A percentile compares a stretch with the other conserved stretches of the same genome.
phyloP scores from a whole-genome alignment of 1,284 basidiomycete genomes.

The Malassezia sp. region DNA sequence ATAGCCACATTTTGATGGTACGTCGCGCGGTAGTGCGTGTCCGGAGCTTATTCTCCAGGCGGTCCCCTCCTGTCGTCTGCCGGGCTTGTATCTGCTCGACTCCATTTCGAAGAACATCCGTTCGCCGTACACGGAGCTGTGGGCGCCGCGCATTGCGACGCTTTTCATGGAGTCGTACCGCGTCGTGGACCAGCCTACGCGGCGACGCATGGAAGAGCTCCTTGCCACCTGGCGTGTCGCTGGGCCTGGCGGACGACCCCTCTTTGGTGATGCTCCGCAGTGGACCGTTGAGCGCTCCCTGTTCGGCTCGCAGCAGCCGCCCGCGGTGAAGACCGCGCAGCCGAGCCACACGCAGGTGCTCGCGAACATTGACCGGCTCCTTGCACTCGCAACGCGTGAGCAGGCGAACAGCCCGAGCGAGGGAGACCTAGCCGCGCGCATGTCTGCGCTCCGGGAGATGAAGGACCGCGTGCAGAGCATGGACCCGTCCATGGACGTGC shows the following conservation, averaged over 20 bases:
- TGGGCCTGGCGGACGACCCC: slow-evolving; percentile 23
- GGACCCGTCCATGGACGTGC: slow-evolving; percentile 66
- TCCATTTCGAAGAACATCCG: slow-evolving; percentile 56
- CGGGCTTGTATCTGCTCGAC: slow-evolving; percentile 86
- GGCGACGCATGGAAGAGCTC: slow-evolving; percentile 42
- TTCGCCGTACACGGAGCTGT: slow-evolving; percentile 36
- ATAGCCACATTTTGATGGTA: slow-evolving; percentile 65
- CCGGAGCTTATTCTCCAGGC: slow-evolving; percentile 10
- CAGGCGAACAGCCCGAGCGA: slow-evolving; percentile 24
- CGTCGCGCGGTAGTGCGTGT: slow-evolving; percentile 34
- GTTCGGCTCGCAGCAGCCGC: slow-evolving; percentile 33
- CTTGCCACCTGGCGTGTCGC: slow-evolving; percentile 39
- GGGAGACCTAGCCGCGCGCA: slow-evolving; percentile 17
- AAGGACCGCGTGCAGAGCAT: slow-evolving; percentile 61
- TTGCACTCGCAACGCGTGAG: slow-evolving; percentile 28
- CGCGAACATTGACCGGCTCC: slow-evolving; percentile 32
- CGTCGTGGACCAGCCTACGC: slow-evolving; percentile 38
- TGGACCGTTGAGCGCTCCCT: slow-evolving; percentile 35
- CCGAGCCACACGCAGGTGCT: slow-evolving; percentile 24
- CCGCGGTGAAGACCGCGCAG: slow-evolving; percentile 10
- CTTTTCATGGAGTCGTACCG: slow-evolving; percentile 44
- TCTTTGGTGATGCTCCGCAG: slow-evolving; percentile 39
- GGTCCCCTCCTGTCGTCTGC: slow-evolving; percentile 72
- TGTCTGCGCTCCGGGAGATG: slow-evolving; percentile 52
- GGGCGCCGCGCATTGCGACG: slow-evolving; percentile 31